phyloP scores from a whole-genome alignment of 257 asterid species.

The Nicotiana knightiana region DNA sequence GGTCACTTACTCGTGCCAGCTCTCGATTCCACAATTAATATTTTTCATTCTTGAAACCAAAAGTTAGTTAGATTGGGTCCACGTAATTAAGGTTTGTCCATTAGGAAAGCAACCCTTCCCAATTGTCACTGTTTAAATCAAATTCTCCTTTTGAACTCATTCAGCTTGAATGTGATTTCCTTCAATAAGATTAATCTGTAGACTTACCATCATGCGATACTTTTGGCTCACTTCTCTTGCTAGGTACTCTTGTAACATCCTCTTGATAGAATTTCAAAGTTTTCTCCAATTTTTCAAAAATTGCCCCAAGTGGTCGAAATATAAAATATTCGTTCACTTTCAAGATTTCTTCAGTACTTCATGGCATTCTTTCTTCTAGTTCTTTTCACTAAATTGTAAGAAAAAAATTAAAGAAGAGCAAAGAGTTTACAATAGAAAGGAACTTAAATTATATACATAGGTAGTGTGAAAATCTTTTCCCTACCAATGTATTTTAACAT shows the following conservation, averaged over 20 bases:
- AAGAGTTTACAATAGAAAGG: no score
- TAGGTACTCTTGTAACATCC: background rate
- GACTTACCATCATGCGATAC: background rate
- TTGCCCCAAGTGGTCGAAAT: background rate
- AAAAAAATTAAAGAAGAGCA: no score
- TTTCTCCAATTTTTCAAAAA: background rate
- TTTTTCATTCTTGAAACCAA: background rate
- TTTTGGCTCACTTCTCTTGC: background rate
- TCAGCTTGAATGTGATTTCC: background rate
- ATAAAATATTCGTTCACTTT: background rate
- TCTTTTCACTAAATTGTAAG: no score
- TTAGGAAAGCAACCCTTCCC: background rate
- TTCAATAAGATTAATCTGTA: background rate
- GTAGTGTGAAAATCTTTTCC: no score
- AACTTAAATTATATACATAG: no score
- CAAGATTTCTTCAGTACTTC: background rate
- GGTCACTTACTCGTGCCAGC: background rate
- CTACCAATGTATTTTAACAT: no score
- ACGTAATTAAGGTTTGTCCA: background rate
- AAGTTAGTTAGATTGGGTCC: background rate
- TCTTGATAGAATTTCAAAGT: background rate
- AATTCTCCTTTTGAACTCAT: background rate
- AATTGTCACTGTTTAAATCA: background rate
- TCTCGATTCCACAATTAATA: background rate
- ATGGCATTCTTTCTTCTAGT: background rate